These are phyloP conservation scores for Saccharomyces hybrid DNA, from an alignment of 1,139 yeast species.

Conservation along the genomic window DNA sequence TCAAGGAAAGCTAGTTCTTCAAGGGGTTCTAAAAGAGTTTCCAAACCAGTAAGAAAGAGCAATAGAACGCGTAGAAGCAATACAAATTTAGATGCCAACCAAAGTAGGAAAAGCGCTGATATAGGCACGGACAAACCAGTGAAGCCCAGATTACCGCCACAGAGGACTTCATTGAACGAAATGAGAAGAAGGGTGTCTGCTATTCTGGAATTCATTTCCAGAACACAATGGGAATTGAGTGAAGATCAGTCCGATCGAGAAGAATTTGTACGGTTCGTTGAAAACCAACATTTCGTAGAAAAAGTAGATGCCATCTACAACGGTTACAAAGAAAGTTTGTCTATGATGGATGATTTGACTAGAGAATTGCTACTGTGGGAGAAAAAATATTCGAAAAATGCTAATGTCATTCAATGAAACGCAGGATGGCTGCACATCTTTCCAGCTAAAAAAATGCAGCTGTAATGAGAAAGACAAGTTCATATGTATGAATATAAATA, in stretches of 20 bases:
- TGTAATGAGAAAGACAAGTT: no score
- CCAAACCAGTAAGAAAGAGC: slow-evolving; percentile 9
- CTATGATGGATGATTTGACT: slow-evolving; percentile 63
- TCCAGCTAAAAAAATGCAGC: not conserved
- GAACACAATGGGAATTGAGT: slow-evolving; percentile 75
- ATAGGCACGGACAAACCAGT: slow-evolving; percentile 54
- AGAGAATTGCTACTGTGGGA: slow-evolving; percentile 72
- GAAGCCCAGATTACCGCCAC: slow-evolving; percentile 78
- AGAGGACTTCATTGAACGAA: slow-evolving; percentile 66
- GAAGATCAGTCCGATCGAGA: slow-evolving; percentile 57
- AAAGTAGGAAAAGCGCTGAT: slow-evolving; percentile 17
- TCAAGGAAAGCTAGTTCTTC: slow-evolving; percentile 7
- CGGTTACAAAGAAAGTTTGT: slow-evolving; percentile 52
- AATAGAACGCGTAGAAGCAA: slow-evolving; percentile 15
- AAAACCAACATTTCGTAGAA: slow-evolving; percentile 34
- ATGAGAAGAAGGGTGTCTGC: slow-evolving; percentile 85
- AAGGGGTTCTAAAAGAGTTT: slow-evolving; percentile 10
- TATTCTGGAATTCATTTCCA: slow-evolving; percentile 79
- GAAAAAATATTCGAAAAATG: slow-evolving; percentile 41
- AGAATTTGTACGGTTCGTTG: slow-evolving; percentile 40
- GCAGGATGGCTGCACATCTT: not conserved
- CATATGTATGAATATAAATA: no score
- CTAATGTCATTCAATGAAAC: slow-evolving; percentile 6
- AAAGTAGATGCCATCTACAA: slow-evolving; percentile 36
- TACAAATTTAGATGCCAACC: slow-evolving; percentile 13